A percentile compares a stretch with the other conserved stretches of the same genome.
Evolutionary conservation across 2,329 filamentous ascomycete species (phyloP).

Genomic region (Pestalotiopsis sp.): DNA sequence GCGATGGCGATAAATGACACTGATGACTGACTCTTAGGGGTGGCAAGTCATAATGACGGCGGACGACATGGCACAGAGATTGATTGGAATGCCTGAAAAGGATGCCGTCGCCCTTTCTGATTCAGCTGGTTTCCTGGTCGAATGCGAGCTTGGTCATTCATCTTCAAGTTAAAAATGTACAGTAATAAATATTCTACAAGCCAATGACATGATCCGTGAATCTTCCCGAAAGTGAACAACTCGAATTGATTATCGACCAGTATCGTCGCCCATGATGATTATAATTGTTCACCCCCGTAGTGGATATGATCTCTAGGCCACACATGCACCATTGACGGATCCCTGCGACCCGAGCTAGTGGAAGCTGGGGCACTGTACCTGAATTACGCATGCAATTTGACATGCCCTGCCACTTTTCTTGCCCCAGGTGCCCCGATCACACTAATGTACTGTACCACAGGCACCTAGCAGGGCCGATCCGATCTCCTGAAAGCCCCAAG

Average conservation of each 20-base stretch:
- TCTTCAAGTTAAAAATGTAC: neutral
- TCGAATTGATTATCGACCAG: neutral
- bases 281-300: neutral
- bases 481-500: neutral
- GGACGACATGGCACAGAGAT: conserved; percentile 21
- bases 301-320: neutral
- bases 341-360: neutral
- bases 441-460: neutral
- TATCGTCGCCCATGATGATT: neutral
- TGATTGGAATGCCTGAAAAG: conserved; percentile 29
- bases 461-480: neutral
- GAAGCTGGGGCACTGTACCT: neutral
- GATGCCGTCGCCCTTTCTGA: neutral
- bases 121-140: neutral
- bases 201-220: no score
- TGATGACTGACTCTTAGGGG: conserved; percentile 7
- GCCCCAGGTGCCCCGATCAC: neutral
- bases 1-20: neutral
- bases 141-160: neutral
- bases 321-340: neutral
- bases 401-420: neutral
- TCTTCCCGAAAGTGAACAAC: neutral
- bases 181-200: neutral
- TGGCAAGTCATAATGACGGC: conserved; percentile 8
- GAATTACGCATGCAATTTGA: neutral